Conservation (phyloP, 495 filamentous ascomycete species). For the Parathielavia appendiculata region DNA sequence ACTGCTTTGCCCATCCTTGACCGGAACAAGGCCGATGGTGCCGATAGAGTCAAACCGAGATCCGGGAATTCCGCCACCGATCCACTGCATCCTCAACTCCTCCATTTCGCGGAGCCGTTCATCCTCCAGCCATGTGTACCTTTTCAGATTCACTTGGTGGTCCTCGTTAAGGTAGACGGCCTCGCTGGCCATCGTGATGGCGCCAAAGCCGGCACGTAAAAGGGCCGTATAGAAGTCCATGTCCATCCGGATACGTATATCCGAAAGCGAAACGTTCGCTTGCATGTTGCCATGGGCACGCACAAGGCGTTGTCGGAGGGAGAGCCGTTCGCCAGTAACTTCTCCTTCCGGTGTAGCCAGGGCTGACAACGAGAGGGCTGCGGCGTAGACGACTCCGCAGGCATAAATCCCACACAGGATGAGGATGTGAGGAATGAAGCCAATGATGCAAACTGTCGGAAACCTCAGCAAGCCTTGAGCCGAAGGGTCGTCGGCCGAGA, state of each 20-base stretch:
- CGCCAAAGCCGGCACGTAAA: slow-evolving; percentile 75
- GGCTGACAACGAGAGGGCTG: slow-evolving; percentile 72
- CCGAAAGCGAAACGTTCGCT: slow-evolving; percentile 76
- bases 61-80: slow-evolving; percentile 39
- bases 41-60: slow-evolving; percentile 45
- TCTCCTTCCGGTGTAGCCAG: slow-evolving; percentile 49
- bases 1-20: slow-evolving; percentile 40
- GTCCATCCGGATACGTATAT: slow-evolving; percentile 68
- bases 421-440: slow-evolving; percentile 87
- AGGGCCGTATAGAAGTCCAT: slow-evolving; percentile 95
- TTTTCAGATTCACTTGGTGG: slow-evolving; percentile 61
- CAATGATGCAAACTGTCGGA: slow-evolving; percentile 90
- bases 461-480: slow-evolving; percentile 60
- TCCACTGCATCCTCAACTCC: slow-evolving; percentile 49
- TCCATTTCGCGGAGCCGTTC: slow-evolving; percentile 66
- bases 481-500: slow-evolving; percentile 48
- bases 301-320: slow-evolving; percentile 45
- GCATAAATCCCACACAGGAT: slow-evolving; percentile 70
- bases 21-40: slow-evolving; percentile 49
- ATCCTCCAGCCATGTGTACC: slow-evolving; percentile 89
- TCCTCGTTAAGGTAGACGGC: slow-evolving; percentile 95
- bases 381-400: slow-evolving; percentile 67
- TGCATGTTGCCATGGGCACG: slow-evolving; percentile 84
- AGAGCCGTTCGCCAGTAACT: slow-evolving; percentile 29
- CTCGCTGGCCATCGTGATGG: slow-evolving; percentile 87